These are phyloP conservation scores for Chaetomiaceae sp. DNA, from an alignment of 2,329 filamentous ascomycete genomes.

Conservation along the genomic window DNA sequence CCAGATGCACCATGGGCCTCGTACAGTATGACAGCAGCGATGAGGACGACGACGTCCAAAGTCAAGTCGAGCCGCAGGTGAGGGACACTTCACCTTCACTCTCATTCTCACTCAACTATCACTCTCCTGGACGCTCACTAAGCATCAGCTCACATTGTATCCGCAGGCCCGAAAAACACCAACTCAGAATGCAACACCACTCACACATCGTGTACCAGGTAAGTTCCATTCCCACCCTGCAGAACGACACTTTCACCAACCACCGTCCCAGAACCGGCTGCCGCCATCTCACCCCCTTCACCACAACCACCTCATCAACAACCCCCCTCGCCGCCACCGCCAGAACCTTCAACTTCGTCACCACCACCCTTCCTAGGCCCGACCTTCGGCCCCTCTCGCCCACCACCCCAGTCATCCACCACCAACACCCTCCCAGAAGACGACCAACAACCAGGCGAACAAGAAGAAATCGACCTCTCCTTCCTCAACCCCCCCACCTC, in stretches of 20 bases:
- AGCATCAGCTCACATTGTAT: not conserved
- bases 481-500: constrained; percentile 10
- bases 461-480: constrained; percentile 19
- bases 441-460: constrained; percentile 19
- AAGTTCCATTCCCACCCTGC: not conserved
- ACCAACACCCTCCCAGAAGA: constrained; percentile 15
- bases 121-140: too few relatives aligned
- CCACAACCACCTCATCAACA: not conserved
- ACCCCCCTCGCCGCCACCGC: not conserved
- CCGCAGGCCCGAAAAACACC: not conserved
- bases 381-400: constrained; percentile 36
- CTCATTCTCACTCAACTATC: too few relatives aligned
- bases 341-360: not conserved
- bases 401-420: constrained; percentile 16
- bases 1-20: constrained; percentile 34
- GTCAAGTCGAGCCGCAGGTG: not conserved
- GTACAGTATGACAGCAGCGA: constrained; percentile 48
- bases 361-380: constrained; percentile 25
- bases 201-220: not conserved
- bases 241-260: not conserved
- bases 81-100: too few relatives aligned
- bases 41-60: constrained; percentile 37
- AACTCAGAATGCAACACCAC: not conserved
- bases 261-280: not conserved
- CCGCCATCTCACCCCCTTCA: too few relatives aligned